A percentile compares a stretch with the other conserved stretches of the same genome.
Evolutionary conservation across 352 stramenopile species (phyloP).

Genomic region (Pythium dissimile): DNA sequence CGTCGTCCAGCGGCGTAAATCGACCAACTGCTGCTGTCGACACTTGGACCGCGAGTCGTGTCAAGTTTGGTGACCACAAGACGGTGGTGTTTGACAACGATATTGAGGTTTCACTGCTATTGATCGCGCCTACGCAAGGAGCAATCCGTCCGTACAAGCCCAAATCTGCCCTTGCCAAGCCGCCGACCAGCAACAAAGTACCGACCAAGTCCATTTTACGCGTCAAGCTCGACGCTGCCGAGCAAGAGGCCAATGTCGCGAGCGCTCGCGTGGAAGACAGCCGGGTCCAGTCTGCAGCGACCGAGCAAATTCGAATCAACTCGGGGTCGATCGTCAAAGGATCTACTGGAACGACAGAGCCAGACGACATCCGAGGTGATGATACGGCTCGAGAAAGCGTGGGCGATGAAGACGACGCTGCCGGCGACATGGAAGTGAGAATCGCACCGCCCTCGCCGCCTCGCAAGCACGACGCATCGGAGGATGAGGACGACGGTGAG

Average conservation of each 20-base stretch:
- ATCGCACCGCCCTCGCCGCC: slow-evolving; percentile 18
- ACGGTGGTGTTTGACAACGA: slow-evolving; percentile 26
- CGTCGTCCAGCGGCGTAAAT: not conserved
- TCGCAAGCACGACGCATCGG: slow-evolving; percentile 17
- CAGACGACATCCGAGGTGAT: not conserved
- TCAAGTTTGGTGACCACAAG: slow-evolving; percentile 20
- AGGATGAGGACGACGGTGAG: slow-evolving; percentile 5
- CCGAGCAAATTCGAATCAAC: not conserved
- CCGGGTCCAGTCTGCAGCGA: not conserved
- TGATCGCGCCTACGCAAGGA: slow-evolving; percentile 3
- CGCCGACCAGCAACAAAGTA: not conserved
- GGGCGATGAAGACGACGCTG: not conserved
- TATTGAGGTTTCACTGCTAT: slow-evolving; percentile 19
- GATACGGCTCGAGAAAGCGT: not conserved
- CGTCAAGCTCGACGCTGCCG: slow-evolving; percentile 13
- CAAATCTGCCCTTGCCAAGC: not conserved
- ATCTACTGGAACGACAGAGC: not conserved
- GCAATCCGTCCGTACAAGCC: slow-evolving; percentile 3
- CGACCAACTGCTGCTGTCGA: not conserved
- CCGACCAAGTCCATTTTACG: slow-evolving; percentile 24
- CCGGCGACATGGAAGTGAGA: slow-evolving; percentile 7
- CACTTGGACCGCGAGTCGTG: slow-evolving; percentile 14
- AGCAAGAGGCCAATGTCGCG: slow-evolving; percentile 6
- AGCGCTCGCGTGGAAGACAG: not conserved
- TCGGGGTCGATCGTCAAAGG: not conserved